Evolutionary conservation across 2,329 filamentous ascomycete species (phyloP).

Genomic region (Fragosphaeria purpurea): DNA sequence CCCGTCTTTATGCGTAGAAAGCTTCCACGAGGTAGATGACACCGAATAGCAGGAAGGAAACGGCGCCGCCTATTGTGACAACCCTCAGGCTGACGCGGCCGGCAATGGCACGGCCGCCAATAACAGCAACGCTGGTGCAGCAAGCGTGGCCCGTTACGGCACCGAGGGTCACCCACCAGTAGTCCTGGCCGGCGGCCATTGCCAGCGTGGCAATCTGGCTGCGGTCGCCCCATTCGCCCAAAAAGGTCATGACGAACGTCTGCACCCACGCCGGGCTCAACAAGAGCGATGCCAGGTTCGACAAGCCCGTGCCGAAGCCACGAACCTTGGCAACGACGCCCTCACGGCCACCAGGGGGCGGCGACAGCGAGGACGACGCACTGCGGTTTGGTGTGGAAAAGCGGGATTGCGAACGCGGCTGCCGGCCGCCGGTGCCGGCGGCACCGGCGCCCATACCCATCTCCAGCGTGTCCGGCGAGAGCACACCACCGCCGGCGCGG

Average conservation of each 20-base stretch:
- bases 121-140: conserved; percentile 83
- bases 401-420: conserved; percentile 62
- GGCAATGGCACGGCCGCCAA: conserved; percentile 86
- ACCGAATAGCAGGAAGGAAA: conserved; percentile 84
- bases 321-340: conserved; percentile 43
- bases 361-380: conserved; percentile 69
- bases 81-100: conserved; percentile 90
- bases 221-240: conserved; percentile 96
- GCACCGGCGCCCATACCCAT: conserved; percentile 53
- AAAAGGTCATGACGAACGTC: conserved; percentile 97
- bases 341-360: conserved; percentile 36
- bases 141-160: conserved; percentile 77
- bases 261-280: conserved; percentile 97
- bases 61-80: conserved; percentile 84
- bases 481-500: conserved; percentile 27
- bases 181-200: conserved; percentile 96
- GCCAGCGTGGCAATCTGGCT: conserved; percentile 98
- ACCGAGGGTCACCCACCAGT: conserved; percentile 95
- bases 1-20: conserved; percentile 33
- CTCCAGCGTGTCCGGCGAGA: conserved; percentile 70
- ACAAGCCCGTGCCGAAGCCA: conserved; percentile 51
- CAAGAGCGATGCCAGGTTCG: conserved; percentile 78
- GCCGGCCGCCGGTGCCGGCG: conserved; percentile 30
- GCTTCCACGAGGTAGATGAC: conserved; percentile 85
- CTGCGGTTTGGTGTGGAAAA: conserved; percentile 74